Base-by-base conservation (phyloP, 169 alveolate genomes). In the Plasmodium inui region DNA sequence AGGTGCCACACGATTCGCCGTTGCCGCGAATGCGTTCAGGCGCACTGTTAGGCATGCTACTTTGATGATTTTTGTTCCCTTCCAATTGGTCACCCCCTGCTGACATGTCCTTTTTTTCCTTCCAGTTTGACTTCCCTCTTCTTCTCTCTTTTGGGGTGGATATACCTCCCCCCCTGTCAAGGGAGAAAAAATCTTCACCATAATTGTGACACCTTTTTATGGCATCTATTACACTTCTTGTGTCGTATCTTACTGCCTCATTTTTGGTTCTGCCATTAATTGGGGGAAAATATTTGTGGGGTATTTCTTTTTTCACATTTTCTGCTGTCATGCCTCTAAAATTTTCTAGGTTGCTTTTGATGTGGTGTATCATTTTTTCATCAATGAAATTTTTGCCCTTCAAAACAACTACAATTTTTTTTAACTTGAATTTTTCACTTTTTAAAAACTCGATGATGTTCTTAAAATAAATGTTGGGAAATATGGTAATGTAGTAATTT, bases 391-490 rank as follows among this genome's bases (percentile, higher is more conserved):
- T 80, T 70, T 79, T 89, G 14, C 94, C 94, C 73, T 89, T 89
- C 22, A 89, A 17, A 74, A 79, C 70, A n/a, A 89, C 83, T 19
- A 89, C 61, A 61, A 95, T 93, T 80, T 91, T 88, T 71, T 92
- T 84, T 53, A 95, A 72, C 61, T 67, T 57, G 57, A 93, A 95
- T 57, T 90, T 91, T 70, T 93, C 95, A 72, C 84, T 30, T 61
- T 92, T 95, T 90, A 95, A 74, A 84, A 95, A 95, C 12, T 82
- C 79, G 6, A 96, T 92, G 53, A 95, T 71, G 30, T 92, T 92
- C 34, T 93, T 80, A 73, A 93, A 92, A 74, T 94, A 93, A 28
- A 90, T 92, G 71, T 76, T 94, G 70, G 96, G 96, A 85, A 92
- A 80, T 0, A 94, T 94, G 3, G 95, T 88, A 7, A 95, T 89